Percentiles rank a stretch among this genome's conserved stretches.
Conservation (phyloP, 352 stramenopile genomes). For the Phytophthora constricta region DNA sequence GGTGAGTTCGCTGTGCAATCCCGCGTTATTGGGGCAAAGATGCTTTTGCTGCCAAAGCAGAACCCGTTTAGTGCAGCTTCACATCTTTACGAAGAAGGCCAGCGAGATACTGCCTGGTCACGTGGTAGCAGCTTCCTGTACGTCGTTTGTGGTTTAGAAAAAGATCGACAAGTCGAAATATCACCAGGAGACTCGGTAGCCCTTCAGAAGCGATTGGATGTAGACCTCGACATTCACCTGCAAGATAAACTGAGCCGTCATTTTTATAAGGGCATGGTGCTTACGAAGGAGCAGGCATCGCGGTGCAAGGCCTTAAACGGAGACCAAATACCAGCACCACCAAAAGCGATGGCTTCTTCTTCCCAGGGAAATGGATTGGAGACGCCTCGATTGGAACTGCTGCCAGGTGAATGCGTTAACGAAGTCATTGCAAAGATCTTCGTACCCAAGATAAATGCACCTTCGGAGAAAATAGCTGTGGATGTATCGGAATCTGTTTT, state of each 20-base stretch:
- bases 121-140: slow-evolving; percentile 79
- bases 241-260: slow-evolving; percentile 60
- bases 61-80: slow-evolving; percentile 80
- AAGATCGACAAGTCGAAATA: slow-evolving; percentile 27
- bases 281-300: slow-evolving; percentile 72
- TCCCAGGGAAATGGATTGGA: slow-evolving; percentile 26
- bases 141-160: slow-evolving; percentile 53
- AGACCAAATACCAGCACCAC: not conserved
- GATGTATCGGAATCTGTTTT: slow-evolving; percentile 57
- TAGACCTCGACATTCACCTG: slow-evolving; percentile 57
- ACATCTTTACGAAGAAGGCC: slow-evolving; percentile 74
- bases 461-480: slow-evolving; percentile 46
- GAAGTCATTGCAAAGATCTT: slow-evolving; percentile 52
- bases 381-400: slow-evolving; percentile 52
- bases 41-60: slow-evolving; percentile 67
- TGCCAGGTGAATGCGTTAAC: slow-evolving; percentile 30
- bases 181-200: slow-evolving; percentile 29
- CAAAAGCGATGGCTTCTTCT: not conserved
- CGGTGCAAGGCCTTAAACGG: slow-evolving; percentile 49
- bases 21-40: slow-evolving; percentile 62
- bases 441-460: slow-evolving; percentile 48
- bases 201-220: slow-evolving; percentile 56
- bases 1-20: slow-evolving; percentile 79
- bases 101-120: slow-evolving; percentile 69
- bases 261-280: slow-evolving; percentile 67